Evolutionary conservation across 2,329 filamentous ascomycete species (phyloP).

Genomic region (Peltaster fructicola): DNA sequence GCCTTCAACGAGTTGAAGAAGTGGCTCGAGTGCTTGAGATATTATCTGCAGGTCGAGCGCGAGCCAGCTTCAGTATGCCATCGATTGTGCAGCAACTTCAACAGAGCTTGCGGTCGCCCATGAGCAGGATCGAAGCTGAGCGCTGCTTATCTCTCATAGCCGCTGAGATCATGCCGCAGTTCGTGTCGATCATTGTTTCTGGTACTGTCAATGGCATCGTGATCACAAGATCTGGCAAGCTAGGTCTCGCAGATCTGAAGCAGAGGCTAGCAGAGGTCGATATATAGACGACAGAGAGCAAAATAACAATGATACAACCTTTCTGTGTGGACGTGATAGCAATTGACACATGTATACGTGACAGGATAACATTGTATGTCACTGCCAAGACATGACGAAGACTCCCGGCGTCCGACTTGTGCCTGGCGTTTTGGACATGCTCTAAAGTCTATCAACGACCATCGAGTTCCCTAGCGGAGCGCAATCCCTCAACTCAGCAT

Average conservation of each 20-base stretch:
- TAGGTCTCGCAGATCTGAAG: constrained; percentile 12
- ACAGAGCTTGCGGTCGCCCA: constrained; percentile 27
- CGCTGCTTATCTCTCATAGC: constrained; percentile 26
- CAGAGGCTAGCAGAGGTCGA: constrained; percentile 11
- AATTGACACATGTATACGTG: too few relatives aligned
- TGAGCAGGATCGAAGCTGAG: constrained; percentile 27
- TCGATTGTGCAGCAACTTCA: constrained; percentile 26
- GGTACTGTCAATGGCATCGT: constrained; percentile 27
- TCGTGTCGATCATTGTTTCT: constrained; percentile 23
- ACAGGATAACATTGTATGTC: too few relatives aligned
- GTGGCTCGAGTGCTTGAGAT: constrained; percentile 26
- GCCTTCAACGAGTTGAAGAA: constrained; percentile 30
- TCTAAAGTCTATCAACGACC: too few relatives aligned
- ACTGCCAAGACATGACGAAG: too few relatives aligned
- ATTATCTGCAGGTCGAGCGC: constrained; percentile 19
- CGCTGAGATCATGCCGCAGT: constrained; percentile 25
- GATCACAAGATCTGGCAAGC: constrained; percentile 16
- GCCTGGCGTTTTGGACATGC: too few relatives aligned
- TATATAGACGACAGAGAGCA: too few relatives aligned
- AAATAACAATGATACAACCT: not conserved
- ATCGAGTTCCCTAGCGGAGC: too few relatives aligned
- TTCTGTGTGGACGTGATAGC: too few relatives aligned
- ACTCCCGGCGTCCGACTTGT: too few relatives aligned
- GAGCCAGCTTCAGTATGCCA: constrained; percentile 27
- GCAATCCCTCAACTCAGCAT: too few relatives aligned